Conservation (phyloP, 2,329 filamentous ascomycete genomes). For the Diaporthe capsici region DNA sequence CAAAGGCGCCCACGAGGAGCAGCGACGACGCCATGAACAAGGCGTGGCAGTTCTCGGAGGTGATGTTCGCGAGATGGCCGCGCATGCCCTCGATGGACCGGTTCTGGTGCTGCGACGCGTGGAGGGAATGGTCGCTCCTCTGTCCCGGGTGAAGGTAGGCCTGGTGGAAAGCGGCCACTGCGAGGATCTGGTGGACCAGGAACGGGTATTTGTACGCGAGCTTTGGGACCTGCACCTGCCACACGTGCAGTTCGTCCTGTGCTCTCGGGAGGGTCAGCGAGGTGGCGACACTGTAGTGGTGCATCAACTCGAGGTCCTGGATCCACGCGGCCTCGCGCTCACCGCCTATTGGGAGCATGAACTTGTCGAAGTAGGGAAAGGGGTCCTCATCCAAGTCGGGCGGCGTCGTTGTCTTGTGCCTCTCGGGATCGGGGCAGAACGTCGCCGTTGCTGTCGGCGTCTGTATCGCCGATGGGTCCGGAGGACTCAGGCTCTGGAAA, state of each 20-base stretch:
- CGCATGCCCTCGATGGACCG: conserved; percentile 51
- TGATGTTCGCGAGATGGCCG: conserved; percentile 46
- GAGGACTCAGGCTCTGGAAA: conserved; percentile 25
- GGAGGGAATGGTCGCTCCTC: conserved; percentile 45
- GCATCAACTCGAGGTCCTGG: conserved; percentile 53
- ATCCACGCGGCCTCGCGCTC: conserved; percentile 47
- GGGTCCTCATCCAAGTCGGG: conserved; percentile 17
- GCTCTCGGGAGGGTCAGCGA: conserved; percentile 51
- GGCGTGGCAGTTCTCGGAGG: conserved; percentile 50
- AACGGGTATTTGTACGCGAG: conserved; percentile 48
- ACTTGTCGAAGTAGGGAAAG: conserved; percentile 40
- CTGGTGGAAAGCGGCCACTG: conserved; percentile 50
- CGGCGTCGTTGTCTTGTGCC: conserved; percentile 19
- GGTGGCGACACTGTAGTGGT: conserved; percentile 48
- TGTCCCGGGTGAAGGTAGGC: conserved; percentile 47
- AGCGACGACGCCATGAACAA: conserved; percentile 52
- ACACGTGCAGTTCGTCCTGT: conserved; percentile 47
- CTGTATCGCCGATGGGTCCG: conserved; percentile 4
- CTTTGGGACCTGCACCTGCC: conserved; percentile 49
- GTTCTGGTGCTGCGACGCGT: conserved; percentile 52
- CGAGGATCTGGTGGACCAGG: conserved; percentile 52
- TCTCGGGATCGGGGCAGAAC: conserved; percentile 20
- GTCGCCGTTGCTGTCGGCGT: not conserved
- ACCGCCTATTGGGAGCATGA: conserved; percentile 37
- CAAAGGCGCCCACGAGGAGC: conserved; percentile 51